Evolutionary conservation across 345 rosid species (phyloP), one percentile per base, ranked within the genome.

Genomic region (Hypericum perforatum): DNA sequence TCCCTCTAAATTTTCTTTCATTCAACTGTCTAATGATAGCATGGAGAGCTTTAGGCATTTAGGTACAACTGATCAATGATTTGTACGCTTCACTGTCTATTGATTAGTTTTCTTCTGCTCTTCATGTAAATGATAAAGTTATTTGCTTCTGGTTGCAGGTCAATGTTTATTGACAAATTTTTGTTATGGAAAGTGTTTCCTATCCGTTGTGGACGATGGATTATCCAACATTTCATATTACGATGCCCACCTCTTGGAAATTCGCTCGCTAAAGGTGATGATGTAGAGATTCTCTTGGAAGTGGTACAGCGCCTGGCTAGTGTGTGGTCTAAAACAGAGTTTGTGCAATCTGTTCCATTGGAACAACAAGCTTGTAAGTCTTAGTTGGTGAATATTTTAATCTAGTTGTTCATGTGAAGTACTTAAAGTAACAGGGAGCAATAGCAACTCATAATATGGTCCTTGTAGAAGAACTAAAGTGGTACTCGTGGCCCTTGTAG

Each of bases 331-430:
- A 79, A 80, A 62, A 65, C 47, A 59, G 96, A 85, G 60, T 85
- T 88, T 73, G 70, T 88, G 58, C 95, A 68, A 63, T 79, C 95
- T 43, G 70, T 74, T 38, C 61, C 85, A 52, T 10, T 83, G 61
- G 98, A 92, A 73, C 98, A 92, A 82, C 98, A 92, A 83, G 76
- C 80, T 64, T 92, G 96, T 92, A 92, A 83, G 94, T 62, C 48
- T 73, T 32, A 37, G 62, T 57, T 56, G 52, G 32, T 49, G 15
- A 49, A 39, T 47, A n/a, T 7, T 14, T 57, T 32, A n/a, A 22
- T 43, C 58, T 14, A 44, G 11, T 45, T 44, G 52, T 62, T 67
- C 42, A 14, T 14, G 49, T 45, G 15, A 37, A 14, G 42, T 41
- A 54, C 39, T 54, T 68, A 13, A 36, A 50, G 12, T 50, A 54